Evolutionary conservation across 768 basidiomycete genomes (phyloP).

Genomic region (Xerocomus potaroensis): DNA sequence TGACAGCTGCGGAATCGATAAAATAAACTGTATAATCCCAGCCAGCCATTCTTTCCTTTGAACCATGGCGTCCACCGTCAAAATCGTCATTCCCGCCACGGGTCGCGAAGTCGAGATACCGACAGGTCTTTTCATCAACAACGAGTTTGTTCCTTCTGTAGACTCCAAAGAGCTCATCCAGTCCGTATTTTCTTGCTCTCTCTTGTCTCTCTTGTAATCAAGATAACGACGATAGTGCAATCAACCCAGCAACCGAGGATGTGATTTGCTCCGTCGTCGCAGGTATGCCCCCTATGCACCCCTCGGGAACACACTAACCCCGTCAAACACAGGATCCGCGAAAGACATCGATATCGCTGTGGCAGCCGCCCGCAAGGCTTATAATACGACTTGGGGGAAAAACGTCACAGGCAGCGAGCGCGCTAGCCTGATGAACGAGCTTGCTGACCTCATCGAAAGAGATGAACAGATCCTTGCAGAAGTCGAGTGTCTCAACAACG

Average conservation of each 20-base stretch:
- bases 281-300: constrained; percentile 33
- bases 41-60: neutral
- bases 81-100: constrained; percentile 38
- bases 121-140: constrained; percentile 89
- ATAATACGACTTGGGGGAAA: constrained; percentile 85
- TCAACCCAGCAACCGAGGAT: constrained; percentile 82
- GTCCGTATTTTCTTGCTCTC: constrained; percentile 37
- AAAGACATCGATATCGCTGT: constrained; percentile 85
- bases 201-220: constrained; percentile 13
- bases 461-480: constrained; percentile 79
- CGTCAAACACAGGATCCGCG: constrained; percentile 43
- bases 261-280: constrained; percentile 64
- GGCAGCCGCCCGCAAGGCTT: constrained; percentile 75
- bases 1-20: neutral
- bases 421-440: constrained; percentile 73
- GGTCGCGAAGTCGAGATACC: constrained; percentile 57
- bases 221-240: constrained; percentile 41
- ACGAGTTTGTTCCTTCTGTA: constrained; percentile 76
- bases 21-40: no score
- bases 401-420: constrained; percentile 83
- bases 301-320: neutral
- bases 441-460: constrained; percentile 87
- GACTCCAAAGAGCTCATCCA: constrained; percentile 62
- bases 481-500: constrained; percentile 85
- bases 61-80: constrained; percentile 45